Evolutionary conservation across 2,329 filamentous ascomycete genomes (phyloP), one percentile per base, ranked within the genome.

Genomic region (Westerdykella sp.): DNA sequence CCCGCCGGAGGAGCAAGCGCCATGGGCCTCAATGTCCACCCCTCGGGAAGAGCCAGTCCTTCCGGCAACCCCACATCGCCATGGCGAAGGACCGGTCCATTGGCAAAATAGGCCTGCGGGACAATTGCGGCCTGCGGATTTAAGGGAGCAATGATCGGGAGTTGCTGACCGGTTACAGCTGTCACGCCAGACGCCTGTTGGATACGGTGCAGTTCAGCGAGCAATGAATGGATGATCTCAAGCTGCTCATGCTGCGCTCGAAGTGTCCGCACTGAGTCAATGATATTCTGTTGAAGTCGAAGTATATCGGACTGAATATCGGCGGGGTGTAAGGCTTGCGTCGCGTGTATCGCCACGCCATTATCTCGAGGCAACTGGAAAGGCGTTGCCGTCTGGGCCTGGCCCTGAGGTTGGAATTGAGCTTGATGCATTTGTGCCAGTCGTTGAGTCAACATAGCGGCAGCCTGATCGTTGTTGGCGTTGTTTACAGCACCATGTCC

Each of bases 21-120:
- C 58, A 66, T 60, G 5, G 60, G 58, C 42, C 60, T 50, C 48
- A 67, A 41, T 14, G 62, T 65, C 63, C 64, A 68, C 12, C 64
- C 65, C 39, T 62, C 58, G 6, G 65, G 65, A 30, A 68, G 54
- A n/a, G 53, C 55, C 39, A 68, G 41, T 5, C 65, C 65, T 40
- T 54, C 54, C 7, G 64, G 65, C 22, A 68, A 43, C 39, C 61
- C 59, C 22, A 55, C 45, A 48, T 68, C 63, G 18, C 63, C 62
- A 31, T 63, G 62, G 34, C 62, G 51, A 34, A 67, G 42, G 14
- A 59, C 51, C 12, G 57, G 50, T 10, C 63, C 62, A 40, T 57
- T 58, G 14, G 62, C 45, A 34, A 63, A 55, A 38, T 62, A 65
- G 12, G 61, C 61, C 45, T 66, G 62, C 1, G 63, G 62, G 14